Evolutionary conservation across 2,329 filamentous ascomycete genomes (phyloP).

Genomic region (Epichloe typhina): DNA sequence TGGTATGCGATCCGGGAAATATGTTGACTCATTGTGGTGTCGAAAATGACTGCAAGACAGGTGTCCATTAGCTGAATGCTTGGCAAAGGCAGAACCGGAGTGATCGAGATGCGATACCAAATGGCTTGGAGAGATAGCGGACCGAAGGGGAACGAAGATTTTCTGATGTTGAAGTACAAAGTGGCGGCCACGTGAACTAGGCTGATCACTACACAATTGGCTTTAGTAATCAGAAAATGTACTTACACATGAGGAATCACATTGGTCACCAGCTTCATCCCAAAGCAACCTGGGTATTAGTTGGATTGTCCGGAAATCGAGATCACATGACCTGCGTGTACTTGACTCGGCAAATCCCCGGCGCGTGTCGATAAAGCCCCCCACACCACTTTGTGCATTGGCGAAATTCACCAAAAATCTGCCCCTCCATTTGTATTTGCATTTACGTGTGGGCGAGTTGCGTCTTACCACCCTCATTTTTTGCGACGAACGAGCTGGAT

Average conservation of each 20-base stretch:
- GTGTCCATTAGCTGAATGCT: background rate
- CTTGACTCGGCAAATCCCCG: slow-evolving; percentile 20
- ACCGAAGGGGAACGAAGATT: no score
- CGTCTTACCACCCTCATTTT: slow-evolving; percentile 2
- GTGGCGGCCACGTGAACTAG: background rate
- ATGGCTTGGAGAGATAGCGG: background rate
- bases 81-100: background rate
- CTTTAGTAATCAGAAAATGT: background rate
- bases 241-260: background rate
- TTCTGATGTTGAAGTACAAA: background rate
- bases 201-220: background rate
- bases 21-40: slow-evolving; percentile 15
- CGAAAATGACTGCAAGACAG: background rate
- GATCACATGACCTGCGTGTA: slow-evolving; percentile 24
- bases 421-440: slow-evolving; percentile 24
- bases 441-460: slow-evolving; percentile 8
- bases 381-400: slow-evolving; percentile 25
- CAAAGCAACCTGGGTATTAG: background rate
- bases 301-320: background rate
- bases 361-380: slow-evolving; percentile 15
- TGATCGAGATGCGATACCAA: background rate
- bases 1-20: slow-evolving; percentile 12
- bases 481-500: slow-evolving; percentile 3
- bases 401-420: slow-evolving; percentile 30
- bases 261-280: background rate